Conservation (phyloP, 495 filamentous ascomycete species). For the Talaromyces adpressus region DNA sequence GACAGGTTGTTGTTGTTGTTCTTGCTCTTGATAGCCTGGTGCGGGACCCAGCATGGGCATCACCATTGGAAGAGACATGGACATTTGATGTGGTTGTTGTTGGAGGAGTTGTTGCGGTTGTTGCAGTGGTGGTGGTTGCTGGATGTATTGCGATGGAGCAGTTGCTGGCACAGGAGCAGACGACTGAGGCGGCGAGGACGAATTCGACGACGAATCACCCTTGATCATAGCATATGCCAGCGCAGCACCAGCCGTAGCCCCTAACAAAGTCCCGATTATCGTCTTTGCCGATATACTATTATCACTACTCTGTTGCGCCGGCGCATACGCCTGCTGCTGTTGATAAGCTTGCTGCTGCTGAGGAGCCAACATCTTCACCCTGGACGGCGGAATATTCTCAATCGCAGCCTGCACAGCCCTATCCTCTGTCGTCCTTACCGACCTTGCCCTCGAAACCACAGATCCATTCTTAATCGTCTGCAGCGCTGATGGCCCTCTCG, state of each 20-base stretch:
- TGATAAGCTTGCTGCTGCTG: not conserved
- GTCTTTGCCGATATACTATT: conserved; percentile 41
- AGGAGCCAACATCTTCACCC: conserved; percentile 3
- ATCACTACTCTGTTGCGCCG: conserved; percentile 28
- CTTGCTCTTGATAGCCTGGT: not conserved
- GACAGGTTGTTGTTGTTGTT: conserved; percentile 15
- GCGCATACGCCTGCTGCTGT: conserved; percentile 12
- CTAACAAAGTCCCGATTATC: conserved; percentile 68
- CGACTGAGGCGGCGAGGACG: conserved; percentile 21
- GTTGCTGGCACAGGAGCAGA: conserved; percentile 9
- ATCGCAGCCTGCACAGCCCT: conserved; percentile 20
- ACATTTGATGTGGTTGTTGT: conserved; percentile 16
- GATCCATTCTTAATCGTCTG: conserved; percentile 32
- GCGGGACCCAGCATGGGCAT: conserved; percentile 8
- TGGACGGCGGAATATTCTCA: conserved; percentile 15
- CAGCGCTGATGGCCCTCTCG: conserved; percentile 13
- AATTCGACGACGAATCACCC: conserved; percentile 40
- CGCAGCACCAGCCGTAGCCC: conserved; percentile 68
- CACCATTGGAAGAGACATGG: conserved; percentile 19
- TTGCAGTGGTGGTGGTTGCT: conserved; percentile 2
- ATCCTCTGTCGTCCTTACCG: conserved; percentile 19
- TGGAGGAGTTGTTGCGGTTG: conserved; percentile 10
- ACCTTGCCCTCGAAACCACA: conserved; percentile 29
- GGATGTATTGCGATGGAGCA: conserved; percentile 19
- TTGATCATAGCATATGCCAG: conserved; percentile 66